These are phyloP conservation scores for Camelina hispida DNA, from an alignment of 345 rosid genomes.

Conservation along the genomic window DNA sequence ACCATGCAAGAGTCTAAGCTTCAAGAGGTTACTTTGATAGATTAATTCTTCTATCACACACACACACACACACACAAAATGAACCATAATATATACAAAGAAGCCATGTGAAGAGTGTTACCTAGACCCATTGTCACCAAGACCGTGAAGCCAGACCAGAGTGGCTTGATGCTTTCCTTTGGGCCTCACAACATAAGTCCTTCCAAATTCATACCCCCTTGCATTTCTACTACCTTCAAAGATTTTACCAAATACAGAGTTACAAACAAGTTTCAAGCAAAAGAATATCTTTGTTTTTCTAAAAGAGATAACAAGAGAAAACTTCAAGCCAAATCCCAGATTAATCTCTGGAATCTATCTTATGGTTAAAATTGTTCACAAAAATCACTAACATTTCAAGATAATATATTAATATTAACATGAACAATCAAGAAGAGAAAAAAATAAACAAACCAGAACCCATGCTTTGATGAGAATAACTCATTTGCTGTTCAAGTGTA, in stretches of 20 bases:
- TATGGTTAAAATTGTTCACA: background rate
- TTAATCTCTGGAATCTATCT: background rate
- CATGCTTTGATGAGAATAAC: slow-evolving; percentile 61
- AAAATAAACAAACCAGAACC: slow-evolving; percentile 69
- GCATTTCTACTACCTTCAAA: slow-evolving; percentile 62
- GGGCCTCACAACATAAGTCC: slow-evolving; percentile 80
- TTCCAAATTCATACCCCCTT: slow-evolving; percentile 73
- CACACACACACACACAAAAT: too few relatives aligned
- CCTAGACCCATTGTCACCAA: slow-evolving; percentile 83
- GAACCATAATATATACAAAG: background rate
- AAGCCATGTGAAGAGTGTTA: slow-evolving; percentile 33
- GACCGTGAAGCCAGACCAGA: slow-evolving; percentile 79
- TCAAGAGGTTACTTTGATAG: background rate
- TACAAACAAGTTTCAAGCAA: slow-evolving; percentile 7
- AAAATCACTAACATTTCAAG: slow-evolving; percentile 22
- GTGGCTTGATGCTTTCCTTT: slow-evolving; percentile 83
- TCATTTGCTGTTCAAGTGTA: slow-evolving; percentile 51
- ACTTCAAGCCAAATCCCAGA: background rate
- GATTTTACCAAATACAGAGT: slow-evolving; percentile 30
- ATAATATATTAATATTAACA: slow-evolving; percentile 1
- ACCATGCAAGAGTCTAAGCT: slow-evolving; percentile 1
- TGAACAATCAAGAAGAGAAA: slow-evolving; percentile 12
- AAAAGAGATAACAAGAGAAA: background rate
- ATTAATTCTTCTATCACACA: background rate
- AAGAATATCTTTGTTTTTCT: background rate